Base-by-base conservation (phyloP, 1,139 yeast species). In the Saccharomyces hybrid region DNA sequence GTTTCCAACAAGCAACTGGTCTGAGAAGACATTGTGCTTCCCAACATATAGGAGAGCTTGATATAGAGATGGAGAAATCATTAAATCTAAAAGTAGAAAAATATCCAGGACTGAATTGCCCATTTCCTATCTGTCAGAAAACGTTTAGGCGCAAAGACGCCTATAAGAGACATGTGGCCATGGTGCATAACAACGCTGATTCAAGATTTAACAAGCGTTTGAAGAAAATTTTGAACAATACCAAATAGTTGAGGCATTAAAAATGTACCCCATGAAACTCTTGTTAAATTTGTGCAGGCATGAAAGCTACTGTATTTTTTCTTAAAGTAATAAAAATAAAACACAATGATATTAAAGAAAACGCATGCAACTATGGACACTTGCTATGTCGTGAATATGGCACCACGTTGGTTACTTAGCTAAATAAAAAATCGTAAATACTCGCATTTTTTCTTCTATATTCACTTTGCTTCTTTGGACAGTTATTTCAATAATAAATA, bases 1-100 rank as follows among this genome's bases (percentile, higher is more conserved):
- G 90, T 0, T 74, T 82, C 53, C 79, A 80, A 44, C 78, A 84
- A 54, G 73, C 79, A 52, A 81, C 83, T 4, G 86, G 83, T 60
- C 76, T 84, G 57, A 73, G 80, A 57, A 78, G 88, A 56, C 90
- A 85, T 61, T 78, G 81, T 57, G 77, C 80, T 32, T 73, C 78
- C 46, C 84, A 82, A 59, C 90, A 85, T 63, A 67, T 62, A 42
- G 59, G 61, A 48, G 66, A 65, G 52, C 53, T 67, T 25, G 62
- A 65, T 23, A 59, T 54, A 9, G 63, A 61, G 48, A 56, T 65
- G 52, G 65, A 63, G 31, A 57, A 56, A 34, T 56, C 58, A 14
- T 44, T 68, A 38, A 68, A 67, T 48, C 52, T 68, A 30, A 64
- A 61, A 34, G 67, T 63, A 26, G 65, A 63, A 41, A 59, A 61